Base-by-base conservation (phyloP, 2,329 filamentous ascomycete genomes). In the Stagonosporopsis vannaccii region DNA sequence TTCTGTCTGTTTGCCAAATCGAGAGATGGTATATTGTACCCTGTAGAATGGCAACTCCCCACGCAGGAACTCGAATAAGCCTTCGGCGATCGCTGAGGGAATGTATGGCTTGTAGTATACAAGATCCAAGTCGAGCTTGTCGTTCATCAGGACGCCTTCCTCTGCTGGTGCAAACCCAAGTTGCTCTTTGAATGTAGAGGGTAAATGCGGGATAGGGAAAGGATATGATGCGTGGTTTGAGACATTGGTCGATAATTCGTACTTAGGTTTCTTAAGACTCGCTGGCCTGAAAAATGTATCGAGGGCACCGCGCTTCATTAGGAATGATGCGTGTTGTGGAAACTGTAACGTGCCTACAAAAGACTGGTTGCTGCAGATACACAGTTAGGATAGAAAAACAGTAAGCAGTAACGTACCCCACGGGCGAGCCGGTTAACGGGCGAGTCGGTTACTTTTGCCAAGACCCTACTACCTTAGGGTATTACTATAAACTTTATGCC, bases 51-150 rank as follows among this genome's bases (percentile, higher is more conserved):
- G 89, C 1, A 94, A 76, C 58, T 89, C 83, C n/a, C 80, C 75
- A 1, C 90, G 85, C 1, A 94, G 81, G 67, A 92, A 92, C 13
- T 85, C 77, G 73, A 93, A 94, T 0, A 92, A 74, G 4, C 84
- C 79, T 3, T 81, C 80, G 19, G 85, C 80, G 11, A 85, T 79
- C 12, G 81, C 73, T 2, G 79, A 76, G 0, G 87, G 83, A 4
- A 93, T 81, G 61, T 90, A 93, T 0, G 90, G 90, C 65, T 91
- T 83, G 70, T 89, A 93, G 75, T 91, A 91, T 8, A 93, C 75
- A 0, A 94, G 80, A 69, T 93, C 88, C 0, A 93, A 81, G 60
- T 92, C 84, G 0, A 85, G 83, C 66, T 90, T 86, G 67, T 91
- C 81, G 63, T 86, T 85, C 62, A 92, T 88, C 2, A 71, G 66